Evolutionary conservation across 169 alveolate genomes (phyloP).

Genomic region (Eimeria maxima): DNA sequence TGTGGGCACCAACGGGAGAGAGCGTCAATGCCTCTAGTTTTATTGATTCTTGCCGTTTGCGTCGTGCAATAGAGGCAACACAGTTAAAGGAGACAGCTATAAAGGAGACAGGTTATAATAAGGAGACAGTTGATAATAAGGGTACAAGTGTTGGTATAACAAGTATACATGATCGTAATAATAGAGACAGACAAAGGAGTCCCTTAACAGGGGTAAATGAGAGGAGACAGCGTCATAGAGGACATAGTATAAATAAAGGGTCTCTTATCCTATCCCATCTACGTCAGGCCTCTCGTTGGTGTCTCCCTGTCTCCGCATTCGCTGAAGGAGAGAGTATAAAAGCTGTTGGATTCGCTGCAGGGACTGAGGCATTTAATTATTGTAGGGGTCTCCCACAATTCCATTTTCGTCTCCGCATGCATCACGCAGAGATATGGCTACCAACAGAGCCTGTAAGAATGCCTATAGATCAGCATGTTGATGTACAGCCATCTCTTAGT

Average conservation of each 20-base stretch:
- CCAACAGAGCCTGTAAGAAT: slow-evolving; percentile 81
- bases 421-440: slow-evolving; percentile 61
- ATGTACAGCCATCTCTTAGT: not conserved
- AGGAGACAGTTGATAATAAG: too few species aligned
- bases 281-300: not conserved
- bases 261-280: not conserved
- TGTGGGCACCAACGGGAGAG: not conserved
- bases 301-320: not conserved
- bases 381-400: not conserved
- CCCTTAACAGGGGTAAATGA: too few species aligned
- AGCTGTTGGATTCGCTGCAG: slow-evolving; percentile 18
- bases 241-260: too few species aligned
- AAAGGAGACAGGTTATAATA: too few species aligned
- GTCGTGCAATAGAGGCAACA: slow-evolving; percentile 12
- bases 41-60: not conserved
- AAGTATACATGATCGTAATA: too few species aligned
- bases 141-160: too few species aligned
- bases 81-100: too few species aligned
- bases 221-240: too few species aligned
- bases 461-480: slow-evolving; percentile 7
- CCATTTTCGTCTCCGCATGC: not conserved
- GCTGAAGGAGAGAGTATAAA: slow-evolving; percentile 13
- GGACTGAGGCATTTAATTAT: not conserved
- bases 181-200: too few species aligned
- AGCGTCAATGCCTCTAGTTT: not conserved